Conservation (phyloP, 805 yeast genomes). For the Candida krabiensis region DNA sequence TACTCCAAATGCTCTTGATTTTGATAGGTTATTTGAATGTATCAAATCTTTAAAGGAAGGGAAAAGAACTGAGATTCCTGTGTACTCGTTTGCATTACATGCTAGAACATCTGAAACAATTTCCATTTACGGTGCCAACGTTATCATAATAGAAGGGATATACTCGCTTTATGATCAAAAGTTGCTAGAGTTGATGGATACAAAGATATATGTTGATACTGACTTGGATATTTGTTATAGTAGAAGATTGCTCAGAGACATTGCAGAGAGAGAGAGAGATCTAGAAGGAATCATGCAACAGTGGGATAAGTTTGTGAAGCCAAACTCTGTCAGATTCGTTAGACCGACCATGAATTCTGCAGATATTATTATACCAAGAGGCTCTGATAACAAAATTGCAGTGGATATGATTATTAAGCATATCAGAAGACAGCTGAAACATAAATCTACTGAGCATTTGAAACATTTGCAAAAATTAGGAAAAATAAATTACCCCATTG, state of each 20-base stretch:
- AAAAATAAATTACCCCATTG: conserved; percentile 32
- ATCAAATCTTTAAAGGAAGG: conserved; percentile 72
- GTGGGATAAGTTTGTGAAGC: conserved; percentile 91
- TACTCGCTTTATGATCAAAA: conserved; percentile 75
- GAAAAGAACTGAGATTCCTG: conserved; percentile 61
- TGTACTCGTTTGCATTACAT: conserved; percentile 66
- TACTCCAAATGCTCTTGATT: conserved; percentile 78
- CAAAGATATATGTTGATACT: conserved; percentile 89
- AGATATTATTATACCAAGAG: conserved; percentile 88
- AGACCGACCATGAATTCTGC: conserved; percentile 77
- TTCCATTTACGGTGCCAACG: conserved; percentile 90
- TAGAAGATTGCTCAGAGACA: conserved; percentile 84
- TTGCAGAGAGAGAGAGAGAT: conserved; percentile 82
- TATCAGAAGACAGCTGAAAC: conserved; percentile 65
- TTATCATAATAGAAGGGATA: conserved; percentile 88
- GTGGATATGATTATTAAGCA: conserved; percentile 78
- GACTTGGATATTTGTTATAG: conserved; percentile 92
- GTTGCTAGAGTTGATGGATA: conserved; percentile 72
- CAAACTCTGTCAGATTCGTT: conserved; percentile 77
- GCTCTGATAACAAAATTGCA: conserved; percentile 79
- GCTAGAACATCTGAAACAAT: conserved; percentile 60
- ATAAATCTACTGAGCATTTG: conserved; percentile 69
- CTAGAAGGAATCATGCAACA: conserved; percentile 78
- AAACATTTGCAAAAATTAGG: conserved; percentile 62
- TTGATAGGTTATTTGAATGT: conserved; percentile 66